Evolutionary conservation across 768 basidiomycete species (phyloP).

Genomic region (Cystofilobasidium macerans): DNA sequence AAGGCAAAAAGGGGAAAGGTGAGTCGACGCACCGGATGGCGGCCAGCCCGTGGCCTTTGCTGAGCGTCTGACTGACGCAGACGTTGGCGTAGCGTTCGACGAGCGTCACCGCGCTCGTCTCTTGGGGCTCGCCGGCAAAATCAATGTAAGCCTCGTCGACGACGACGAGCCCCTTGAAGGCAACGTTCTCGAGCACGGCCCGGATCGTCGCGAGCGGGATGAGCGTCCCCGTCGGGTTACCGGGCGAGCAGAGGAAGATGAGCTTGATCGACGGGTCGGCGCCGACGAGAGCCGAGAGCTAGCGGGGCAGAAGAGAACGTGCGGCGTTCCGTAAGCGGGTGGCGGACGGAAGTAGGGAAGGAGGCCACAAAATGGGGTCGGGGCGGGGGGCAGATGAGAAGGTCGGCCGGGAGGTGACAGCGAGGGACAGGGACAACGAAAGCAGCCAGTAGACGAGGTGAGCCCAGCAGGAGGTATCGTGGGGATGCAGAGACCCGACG

Average conservation of each 20-base stretch:
- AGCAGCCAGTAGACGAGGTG: no score
- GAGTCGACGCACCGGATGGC: constrained; percentile 63
- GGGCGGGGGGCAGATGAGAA: not conserved
- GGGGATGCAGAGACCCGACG: no score
- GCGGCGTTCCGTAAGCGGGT: not conserved
- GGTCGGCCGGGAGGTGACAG: not conserved
- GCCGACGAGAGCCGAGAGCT: constrained; percentile 53
- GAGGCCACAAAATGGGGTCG: not conserved
- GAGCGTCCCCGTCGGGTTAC: constrained; percentile 86
- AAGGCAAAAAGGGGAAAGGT: not conserved
- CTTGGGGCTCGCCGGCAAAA: constrained; percentile 53
- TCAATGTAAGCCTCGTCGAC: constrained; percentile 98
- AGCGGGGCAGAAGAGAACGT: no score
- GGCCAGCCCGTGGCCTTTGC: constrained; percentile 91
- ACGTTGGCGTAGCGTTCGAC: constrained; percentile 68
- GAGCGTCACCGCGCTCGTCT: constrained; percentile 48
- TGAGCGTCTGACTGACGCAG: constrained; percentile 90
- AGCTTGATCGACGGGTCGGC: constrained; percentile 79
- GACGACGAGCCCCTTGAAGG: constrained; percentile 80
- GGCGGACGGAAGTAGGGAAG: not conserved
- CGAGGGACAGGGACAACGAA: no score
- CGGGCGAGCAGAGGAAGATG: constrained; percentile 89
- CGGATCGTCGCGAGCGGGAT: constrained; percentile 62
- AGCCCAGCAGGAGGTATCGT: no score
- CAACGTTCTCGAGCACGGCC: constrained; percentile 59